These are phyloP conservation scores for Zygosaccharomyces sapae DNA, from an alignment of 1,139 yeast genomes.

Conservation along the genomic window DNA sequence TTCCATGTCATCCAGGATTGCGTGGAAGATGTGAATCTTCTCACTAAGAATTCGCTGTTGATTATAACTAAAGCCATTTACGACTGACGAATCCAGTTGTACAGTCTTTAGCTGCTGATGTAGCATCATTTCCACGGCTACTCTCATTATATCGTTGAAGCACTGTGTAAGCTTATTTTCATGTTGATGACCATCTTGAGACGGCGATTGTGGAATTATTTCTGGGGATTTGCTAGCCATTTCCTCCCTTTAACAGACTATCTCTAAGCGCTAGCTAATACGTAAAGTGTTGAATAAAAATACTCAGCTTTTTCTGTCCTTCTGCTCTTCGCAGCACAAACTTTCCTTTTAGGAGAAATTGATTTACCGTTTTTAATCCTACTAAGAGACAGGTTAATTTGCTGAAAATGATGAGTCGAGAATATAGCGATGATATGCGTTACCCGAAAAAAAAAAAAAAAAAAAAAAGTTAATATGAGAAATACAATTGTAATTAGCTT, in stretches of 20 bases:
- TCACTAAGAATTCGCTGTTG: slow-evolving; percentile 30
- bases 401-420: background rate
- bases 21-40: slow-evolving; percentile 31
- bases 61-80: slow-evolving; percentile 27
- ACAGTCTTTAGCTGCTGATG: slow-evolving; percentile 37
- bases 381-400: background rate
- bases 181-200: slow-evolving; percentile 9
- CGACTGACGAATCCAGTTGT: slow-evolving; percentile 29
- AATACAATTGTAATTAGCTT: no score
- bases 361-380: background rate
- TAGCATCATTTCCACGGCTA: slow-evolving; percentile 34
- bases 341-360: background rate
- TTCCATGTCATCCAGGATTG: slow-evolving; percentile 38
- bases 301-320: no score
- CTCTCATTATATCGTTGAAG: slow-evolving; percentile 34
- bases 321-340: background rate
- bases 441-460: slow-evolving; percentile 2
- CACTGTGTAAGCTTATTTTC: slow-evolving; percentile 33
- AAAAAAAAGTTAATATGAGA: no score
- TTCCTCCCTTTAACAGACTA: background rate
- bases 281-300: background rate
- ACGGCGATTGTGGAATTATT: slow-evolving; percentile 8
- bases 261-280: background rate
- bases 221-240: slow-evolving; percentile 6
- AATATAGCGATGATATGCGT: background rate